Evolutionary conservation across 345 rosid species (phyloP).

Genomic region (Salix koriyanagi): DNA sequence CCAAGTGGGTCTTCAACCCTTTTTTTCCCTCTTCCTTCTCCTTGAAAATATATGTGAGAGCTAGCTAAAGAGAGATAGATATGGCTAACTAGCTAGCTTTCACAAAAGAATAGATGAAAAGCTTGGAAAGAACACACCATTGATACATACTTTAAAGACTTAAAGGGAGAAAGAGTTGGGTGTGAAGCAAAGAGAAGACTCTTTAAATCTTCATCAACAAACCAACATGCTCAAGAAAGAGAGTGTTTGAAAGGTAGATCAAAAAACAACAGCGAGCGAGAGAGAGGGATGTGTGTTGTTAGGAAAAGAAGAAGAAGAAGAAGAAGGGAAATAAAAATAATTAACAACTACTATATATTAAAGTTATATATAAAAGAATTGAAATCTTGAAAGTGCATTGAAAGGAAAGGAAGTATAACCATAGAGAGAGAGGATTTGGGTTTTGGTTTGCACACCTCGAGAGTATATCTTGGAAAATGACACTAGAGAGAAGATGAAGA

Average conservation of each 20-base stretch:
- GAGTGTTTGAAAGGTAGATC: slow-evolving; percentile 19
- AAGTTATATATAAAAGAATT: background rate
- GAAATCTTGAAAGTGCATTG: slow-evolving; percentile 28
- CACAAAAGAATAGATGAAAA: slow-evolving; percentile 14
- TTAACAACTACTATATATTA: background rate
- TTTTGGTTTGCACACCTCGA: slow-evolving; percentile 41
- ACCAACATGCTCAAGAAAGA: slow-evolving; percentile 48
- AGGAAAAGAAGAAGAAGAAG: slow-evolving; percentile 32
- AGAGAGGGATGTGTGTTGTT: slow-evolving; percentile 29
- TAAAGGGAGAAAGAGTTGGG: slow-evolving; percentile 8
- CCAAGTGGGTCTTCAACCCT: slow-evolving; percentile 26
- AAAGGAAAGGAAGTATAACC: slow-evolving; percentile 9
- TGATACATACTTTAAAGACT: slow-evolving; percentile 20
- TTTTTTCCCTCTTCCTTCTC: slow-evolving; percentile 7
- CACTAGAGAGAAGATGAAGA: slow-evolving; percentile 40
- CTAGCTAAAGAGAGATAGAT: background rate
- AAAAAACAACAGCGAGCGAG: slow-evolving; percentile 23
- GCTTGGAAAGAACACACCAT: background rate
- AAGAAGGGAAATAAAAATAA: slow-evolving; percentile 20
- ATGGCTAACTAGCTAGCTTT: background rate
- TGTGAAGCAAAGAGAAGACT: background rate
- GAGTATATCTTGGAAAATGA: slow-evolving; percentile 71
- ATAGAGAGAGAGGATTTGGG: slow-evolving; percentile 27
- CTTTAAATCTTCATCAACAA: slow-evolving; percentile 37
- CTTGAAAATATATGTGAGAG: background rate